A percentile compares a stretch with the other conserved stretches of the same genome.
Conservation (phyloP, 2,329 filamentous ascomycete genomes). For the Calonectria pseudoreteaudii region DNA sequence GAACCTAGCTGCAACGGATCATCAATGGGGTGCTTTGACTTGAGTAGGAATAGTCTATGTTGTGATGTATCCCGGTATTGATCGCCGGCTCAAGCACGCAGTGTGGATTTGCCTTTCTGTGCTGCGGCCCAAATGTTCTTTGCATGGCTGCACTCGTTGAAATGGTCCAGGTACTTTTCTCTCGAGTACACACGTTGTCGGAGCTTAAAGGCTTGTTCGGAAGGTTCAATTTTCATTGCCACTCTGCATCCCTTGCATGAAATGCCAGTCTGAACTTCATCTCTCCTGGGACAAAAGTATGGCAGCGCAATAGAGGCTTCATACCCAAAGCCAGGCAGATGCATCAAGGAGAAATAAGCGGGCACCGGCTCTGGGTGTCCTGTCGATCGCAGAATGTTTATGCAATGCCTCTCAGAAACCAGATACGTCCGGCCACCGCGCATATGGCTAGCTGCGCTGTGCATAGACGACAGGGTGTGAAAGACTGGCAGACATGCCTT, state of each 20-base stretch:
- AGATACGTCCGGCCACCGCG: conserved; percentile 12
- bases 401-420: conserved; percentile 17
- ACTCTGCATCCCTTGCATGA: conserved; percentile 22
- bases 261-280: conserved; percentile 19
- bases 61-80: not conserved
- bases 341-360: conserved; percentile 19
- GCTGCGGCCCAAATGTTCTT: conserved; percentile 14
- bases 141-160: conserved; percentile 13
- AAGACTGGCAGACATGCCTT: conserved; percentile 12
- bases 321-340: conserved; percentile 20
- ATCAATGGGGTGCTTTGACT: not conserved
- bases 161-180: conserved; percentile 20
- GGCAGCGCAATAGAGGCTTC: conserved; percentile 12
- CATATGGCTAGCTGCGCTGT: not conserved
- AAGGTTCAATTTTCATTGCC: conserved; percentile 18
- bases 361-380: conserved; percentile 16
- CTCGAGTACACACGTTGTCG: conserved; percentile 20
- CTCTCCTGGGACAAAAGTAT: conserved; percentile 14
- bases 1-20: conserved; percentile 6
- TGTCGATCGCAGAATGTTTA: conserved; percentile 7
- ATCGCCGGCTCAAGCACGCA: conserved; percentile 12
- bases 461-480: conserved; percentile 9
- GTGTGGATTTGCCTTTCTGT: not conserved
- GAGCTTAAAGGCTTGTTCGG: conserved; percentile 12
- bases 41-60: not conserved